phyloP scores from a whole-genome alignment of 2,329 filamentous ascomycete genomes.

The Beauveria australis region DNA sequence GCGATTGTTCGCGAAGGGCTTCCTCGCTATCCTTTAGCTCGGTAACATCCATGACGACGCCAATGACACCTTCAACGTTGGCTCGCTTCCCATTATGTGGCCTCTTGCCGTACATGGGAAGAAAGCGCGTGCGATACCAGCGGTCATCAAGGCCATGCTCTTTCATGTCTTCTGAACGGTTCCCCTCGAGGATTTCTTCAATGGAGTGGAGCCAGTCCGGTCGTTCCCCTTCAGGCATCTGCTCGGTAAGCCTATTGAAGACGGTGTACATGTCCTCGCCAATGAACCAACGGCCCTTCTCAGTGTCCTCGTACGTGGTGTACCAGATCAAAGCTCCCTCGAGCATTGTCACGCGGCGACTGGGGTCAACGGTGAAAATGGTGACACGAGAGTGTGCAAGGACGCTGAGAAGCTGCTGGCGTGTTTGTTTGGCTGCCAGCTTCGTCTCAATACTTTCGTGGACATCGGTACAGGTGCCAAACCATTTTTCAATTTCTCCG shows the following conservation, averaged over 20 bases:
- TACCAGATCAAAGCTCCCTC: slow-evolving; percentile 59
- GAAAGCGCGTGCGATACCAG: slow-evolving; percentile 64
- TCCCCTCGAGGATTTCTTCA: slow-evolving; percentile 55
- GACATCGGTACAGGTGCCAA: slow-evolving; percentile 73
- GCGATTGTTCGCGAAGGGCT: slow-evolving; percentile 54
- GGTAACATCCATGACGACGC: slow-evolving; percentile 73
- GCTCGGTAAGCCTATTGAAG: slow-evolving; percentile 43
- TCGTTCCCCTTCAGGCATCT: slow-evolving; percentile 33
- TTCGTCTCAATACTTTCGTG: slow-evolving; percentile 65
- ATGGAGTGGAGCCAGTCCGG: slow-evolving; percentile 50
- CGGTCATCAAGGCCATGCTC: slow-evolving; percentile 55
- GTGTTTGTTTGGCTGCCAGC: slow-evolving; percentile 54
- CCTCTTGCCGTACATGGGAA: slow-evolving; percentile 54
- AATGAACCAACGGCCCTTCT: slow-evolving; percentile 41
- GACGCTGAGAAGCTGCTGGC: slow-evolving; percentile 64
- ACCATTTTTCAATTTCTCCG: slow-evolving; percentile 69
- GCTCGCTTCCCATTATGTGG: slow-evolving; percentile 40
- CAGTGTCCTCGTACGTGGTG: slow-evolving; percentile 29
- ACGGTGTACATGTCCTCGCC: slow-evolving; percentile 58
- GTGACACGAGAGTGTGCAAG: slow-evolving; percentile 69
- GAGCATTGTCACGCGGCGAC: slow-evolving; percentile 56
- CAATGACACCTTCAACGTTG: slow-evolving; percentile 62
- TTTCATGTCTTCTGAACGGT: slow-evolving; percentile 49
- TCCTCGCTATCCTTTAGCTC: slow-evolving; percentile 58
- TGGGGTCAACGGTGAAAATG: slow-evolving; percentile 61